Evolutionary conservation across 352 stramenopile genomes (phyloP), one percentile per base, ranked within the genome.

Genomic region (Phytopythium delawarense): DNA sequence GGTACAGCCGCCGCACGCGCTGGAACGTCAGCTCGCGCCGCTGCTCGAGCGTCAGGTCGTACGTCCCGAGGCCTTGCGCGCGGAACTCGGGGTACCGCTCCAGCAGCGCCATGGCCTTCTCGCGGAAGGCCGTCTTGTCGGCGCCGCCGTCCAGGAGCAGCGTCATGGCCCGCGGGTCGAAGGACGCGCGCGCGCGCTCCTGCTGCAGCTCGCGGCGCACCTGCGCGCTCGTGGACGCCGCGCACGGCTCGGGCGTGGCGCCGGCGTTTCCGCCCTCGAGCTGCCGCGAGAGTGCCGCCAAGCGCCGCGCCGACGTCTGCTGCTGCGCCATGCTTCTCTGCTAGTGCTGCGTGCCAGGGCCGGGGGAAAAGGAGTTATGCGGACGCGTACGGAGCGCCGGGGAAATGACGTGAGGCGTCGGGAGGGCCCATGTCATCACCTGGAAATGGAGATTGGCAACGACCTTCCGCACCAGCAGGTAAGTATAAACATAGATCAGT

Each of bases 81-180:
- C 55, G 52, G 66, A 88, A 79, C 66, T 88, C 81, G 0, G 71
- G 61, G 45, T 73, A 75, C n/a, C 62, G 50, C 30, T 72, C 71
- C 48, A 92, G 55, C 57, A 88, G 55, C 55, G 59, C 53, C 81
- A 88, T 84, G 54, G 68, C 71, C 28, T 84, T 62, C 23, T 88
- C 67, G 25, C 81, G 79, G 65, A 84, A 68, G 54, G 68, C 30
- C 25, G 77, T 87, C 44, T 67, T 66, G 37, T 66, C 40, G 51
- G 40, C 67, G 35, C 83, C 80, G 51, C 83, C 83, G 59, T 87
- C 83, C 28, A 89, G 58, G 16, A 79, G 86, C 62, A 80, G 69
- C 55, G 75, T 86, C 79, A 92, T 85, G 37, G 63, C 64, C 56
- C 76, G 79, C 53, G 74, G 50, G 21, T 67, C 74, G 51, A 91